Evolutionary conservation across 257 asterid genomes (phyloP).

Genomic region (Asclepias syriaca): DNA sequence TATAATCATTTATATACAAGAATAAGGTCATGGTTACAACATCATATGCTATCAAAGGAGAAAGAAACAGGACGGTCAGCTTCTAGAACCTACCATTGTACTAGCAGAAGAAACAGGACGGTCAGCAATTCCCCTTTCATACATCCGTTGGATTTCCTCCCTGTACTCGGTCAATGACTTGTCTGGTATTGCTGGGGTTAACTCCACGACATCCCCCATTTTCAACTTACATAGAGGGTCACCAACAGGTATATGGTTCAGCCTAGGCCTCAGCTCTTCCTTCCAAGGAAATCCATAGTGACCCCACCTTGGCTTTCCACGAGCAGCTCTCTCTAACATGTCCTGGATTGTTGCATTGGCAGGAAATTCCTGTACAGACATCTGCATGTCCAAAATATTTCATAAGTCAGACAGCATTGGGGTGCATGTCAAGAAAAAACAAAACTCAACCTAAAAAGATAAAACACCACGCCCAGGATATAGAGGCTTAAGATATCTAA

Average conservation of each 20-base stretch:
- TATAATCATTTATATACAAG: slow-evolving; percentile 41
- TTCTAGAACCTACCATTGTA: slow-evolving; percentile 43
- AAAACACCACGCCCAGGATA: background rate
- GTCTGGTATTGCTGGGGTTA: slow-evolving; percentile 82
- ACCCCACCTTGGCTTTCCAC: slow-evolving; percentile 56
- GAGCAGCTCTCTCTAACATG: slow-evolving; percentile 57
- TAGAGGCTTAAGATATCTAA: background rate
- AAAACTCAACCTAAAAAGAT: background rate
- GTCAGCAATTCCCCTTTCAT: slow-evolving; percentile 43
- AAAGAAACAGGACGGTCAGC: slow-evolving; percentile 29
- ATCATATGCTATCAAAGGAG: background rate
- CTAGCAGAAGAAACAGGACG: slow-evolving; percentile 31
- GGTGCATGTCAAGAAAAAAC: background rate
- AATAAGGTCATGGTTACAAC: slow-evolving; percentile 18
- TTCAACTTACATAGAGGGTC: slow-evolving; percentile 71
- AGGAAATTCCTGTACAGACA: slow-evolving; percentile 91
- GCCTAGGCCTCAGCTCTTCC: slow-evolving; percentile 82
- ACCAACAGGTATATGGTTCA: slow-evolving; percentile 58
- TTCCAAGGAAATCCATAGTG: slow-evolving; percentile 60
- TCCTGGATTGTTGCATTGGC: slow-evolving; percentile 74
- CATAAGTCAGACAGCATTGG: background rate
- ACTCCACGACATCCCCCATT: slow-evolving; percentile 94
- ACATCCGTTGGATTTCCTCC: slow-evolving; percentile 95
- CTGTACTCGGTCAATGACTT: slow-evolving; percentile 69
- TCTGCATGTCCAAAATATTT: slow-evolving; percentile 38